Evolutionary conservation across 192 early-diverging fungal genomes (phyloP), one percentile per base, ranked within the genome.

Genomic region (Lunasporangiospora selenospora): DNA sequence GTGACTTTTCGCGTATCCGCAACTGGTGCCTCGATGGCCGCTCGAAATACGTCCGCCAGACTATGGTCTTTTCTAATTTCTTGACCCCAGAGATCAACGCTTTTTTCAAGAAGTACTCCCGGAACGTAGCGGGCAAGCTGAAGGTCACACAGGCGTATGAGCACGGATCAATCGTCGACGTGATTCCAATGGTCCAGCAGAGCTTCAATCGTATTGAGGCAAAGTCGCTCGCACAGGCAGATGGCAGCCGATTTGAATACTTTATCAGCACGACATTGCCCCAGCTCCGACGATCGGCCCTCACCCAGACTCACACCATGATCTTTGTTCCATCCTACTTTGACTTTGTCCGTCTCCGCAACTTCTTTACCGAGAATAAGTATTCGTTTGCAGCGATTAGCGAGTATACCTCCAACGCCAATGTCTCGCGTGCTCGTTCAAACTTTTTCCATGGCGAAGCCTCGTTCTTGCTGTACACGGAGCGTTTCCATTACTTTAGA

Each of bases 401-500:
- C 42, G 98, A 99, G 85, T 92, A 99, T 78, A 91, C 94, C n/a
- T 78, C 89, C 16, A 77, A 65, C 33, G 62, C 83, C 30, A 91
- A 96, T 45, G 87, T 97, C 3, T 86, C 91, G 34, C 78, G 90
- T 16, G 87, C 91, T 0, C 86, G 98, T 33, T 75, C 85, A 10
- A 62, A 83, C 49, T 95, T 98, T 57, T 92, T 90, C 78, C 85
- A 88, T 19, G 93, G 93, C n/a, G 85, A 89, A 16, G 73, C 85
- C 7, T 79, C 83, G 45, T 89, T 94, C 51, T 70, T 98, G 33
- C 55, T 99, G 16, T 88, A 89, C 65, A 96, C 95, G 29, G 98
- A 99, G 80, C 88, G 98, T n/a, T 92, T 94, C 56, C 96, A 99
- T 71, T 99, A 92, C 70, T 99, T 92, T 81, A 80, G 94, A 67